Evolutionary conservation across 768 basidiomycete genomes (phyloP).

Genomic region (Russula abietina): DNA sequence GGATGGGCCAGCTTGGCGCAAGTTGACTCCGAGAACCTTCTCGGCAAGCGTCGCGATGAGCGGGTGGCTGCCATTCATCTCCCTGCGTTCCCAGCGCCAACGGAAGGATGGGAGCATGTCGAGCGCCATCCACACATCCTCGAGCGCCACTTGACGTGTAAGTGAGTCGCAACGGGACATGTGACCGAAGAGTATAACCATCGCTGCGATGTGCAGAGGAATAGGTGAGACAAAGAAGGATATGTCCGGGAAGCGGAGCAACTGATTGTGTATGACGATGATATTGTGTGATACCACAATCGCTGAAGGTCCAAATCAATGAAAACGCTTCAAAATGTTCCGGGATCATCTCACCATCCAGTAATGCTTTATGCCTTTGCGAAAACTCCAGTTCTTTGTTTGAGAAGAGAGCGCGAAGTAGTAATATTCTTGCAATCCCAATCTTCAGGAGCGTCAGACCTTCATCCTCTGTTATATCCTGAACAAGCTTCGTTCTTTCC

Average conservation of each 20-base stretch:
- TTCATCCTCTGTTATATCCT: constrained; percentile 71
- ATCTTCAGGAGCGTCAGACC: constrained; percentile 80
- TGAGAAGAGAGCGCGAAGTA: constrained; percentile 74
- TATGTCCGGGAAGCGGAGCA: constrained; percentile 79
- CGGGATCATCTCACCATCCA: constrained; percentile 55
- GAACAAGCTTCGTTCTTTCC: constrained; percentile 57
- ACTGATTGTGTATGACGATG: constrained; percentile 75
- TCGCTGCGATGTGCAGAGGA: constrained; percentile 82
- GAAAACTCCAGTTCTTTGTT: constrained; percentile 62
- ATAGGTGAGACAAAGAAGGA: constrained; percentile 87
- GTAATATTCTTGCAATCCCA: constrained; percentile 71
- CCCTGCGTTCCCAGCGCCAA: constrained; percentile 89
- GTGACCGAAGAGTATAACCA: constrained; percentile 85
- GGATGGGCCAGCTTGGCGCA: constrained; percentile 50
- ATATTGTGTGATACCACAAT: constrained; percentile 85
- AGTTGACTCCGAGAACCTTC: constrained; percentile 67
- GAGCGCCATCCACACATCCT: constrained; percentile 82
- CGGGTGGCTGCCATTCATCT: constrained; percentile 74
- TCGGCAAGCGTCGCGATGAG: constrained; percentile 78
- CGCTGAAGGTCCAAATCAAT: constrained; percentile 37
- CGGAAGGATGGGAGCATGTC: constrained; percentile 86
- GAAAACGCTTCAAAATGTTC: background rate
- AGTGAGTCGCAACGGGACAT: constrained; percentile 73
- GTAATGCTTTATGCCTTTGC: constrained; percentile 62
- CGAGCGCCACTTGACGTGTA: constrained; percentile 56